Evolutionary conservation across 192 early-diverging fungal species (phyloP), one percentile per base, ranked within the genome.

Genomic region (Allomyces macrogynus): DNA sequence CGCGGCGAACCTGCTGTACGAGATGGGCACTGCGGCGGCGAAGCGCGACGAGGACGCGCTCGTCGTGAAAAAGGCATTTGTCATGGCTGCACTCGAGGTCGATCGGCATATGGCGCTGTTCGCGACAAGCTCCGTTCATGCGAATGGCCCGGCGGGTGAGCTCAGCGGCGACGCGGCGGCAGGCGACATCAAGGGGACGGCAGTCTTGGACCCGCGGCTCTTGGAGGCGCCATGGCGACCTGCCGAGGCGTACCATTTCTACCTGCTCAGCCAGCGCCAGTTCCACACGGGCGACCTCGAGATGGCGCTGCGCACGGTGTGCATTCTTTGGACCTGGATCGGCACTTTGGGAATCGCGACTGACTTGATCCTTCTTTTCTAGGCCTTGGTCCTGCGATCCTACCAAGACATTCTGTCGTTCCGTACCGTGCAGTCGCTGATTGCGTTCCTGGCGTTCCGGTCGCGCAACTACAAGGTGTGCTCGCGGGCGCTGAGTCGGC

Each of bases 211-310:
- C 4, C 66, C 65, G 43, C 71, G 69, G 44, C 70, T 79, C 54
- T 61, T 79, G 24, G 75, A 78, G 61, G 79, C 80, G 54, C 74
- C 77, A 3, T 83, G 81, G 81, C 64, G 78, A 23, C 80, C 77
- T 2, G 81, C 81, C 11, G 81, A 83, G 64, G 81, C 79, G 24
- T 81, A 77, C 49, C 81, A 83, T 68, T 80, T 74, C 61, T 81
- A 81, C 68, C 65, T 81, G 24, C 67, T 81, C 3, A 73, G 76
- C 1, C 81, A 83, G 62, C 67, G 75, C 25, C 81, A 83, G 62
- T 81, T 77, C 64, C 82, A 83, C 64, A 64, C 65, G 1, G 81
- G 81, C 20, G 73, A 78, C 62, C 54, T 75, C 14, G 69, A 72
- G 20, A 67, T 60, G 0, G 74, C 79, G 5, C 73, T 81, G 27